Evolutionary conservation across 345 rosid genomes (phyloP), one percentile per base, ranked within the genome.

Genomic region (Euphorbia lathyris): DNA sequence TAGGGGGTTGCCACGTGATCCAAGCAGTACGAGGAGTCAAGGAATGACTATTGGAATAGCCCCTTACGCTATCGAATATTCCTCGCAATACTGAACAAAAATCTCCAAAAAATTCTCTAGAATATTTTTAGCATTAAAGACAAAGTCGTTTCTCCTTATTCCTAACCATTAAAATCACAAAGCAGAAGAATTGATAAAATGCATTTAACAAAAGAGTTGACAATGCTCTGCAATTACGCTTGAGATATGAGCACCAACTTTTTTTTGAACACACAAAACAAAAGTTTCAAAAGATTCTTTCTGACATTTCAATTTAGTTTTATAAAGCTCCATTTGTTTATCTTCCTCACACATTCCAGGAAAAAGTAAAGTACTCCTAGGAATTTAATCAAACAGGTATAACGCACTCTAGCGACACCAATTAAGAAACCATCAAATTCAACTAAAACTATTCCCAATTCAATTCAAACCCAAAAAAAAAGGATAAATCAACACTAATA

Each of bases 331-430:
- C 55, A n/a, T 53, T 23, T 34, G 17, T 20, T 26, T 1, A 6
- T n/a, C 36, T 9, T 45, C 51, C 51, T 16, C 8, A 16, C 17
- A 45, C 51, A 45, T 12, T 45, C 51, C 43, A 34, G 38, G 38
- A 34, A 27, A 27, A 45, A 9, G 47, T 16, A 45, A 12, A 50
- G 25, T 50, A 34, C 72, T 62, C 47, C 1, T 3, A 62, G 62
- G 69, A 63, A 74, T 74, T 68, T 61, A 13, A 68, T 52, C 77
- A 63, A 74, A 73, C 77, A 38, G 34, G 22, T n/a, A 3, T 6
- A 32, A 14, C 6, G 27, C 65, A 34, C 32, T 66, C 25, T 8
- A 14, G n/a, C 4, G 7, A 5, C 7, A 53, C 25, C 5, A 22
- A 61, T 36, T 16, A 61, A 20, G 43, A 32, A 3, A 9, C 2